Conservation (phyloP, 2,329 filamentous ascomycete species). For the Fusarium pininemorale region DNA sequence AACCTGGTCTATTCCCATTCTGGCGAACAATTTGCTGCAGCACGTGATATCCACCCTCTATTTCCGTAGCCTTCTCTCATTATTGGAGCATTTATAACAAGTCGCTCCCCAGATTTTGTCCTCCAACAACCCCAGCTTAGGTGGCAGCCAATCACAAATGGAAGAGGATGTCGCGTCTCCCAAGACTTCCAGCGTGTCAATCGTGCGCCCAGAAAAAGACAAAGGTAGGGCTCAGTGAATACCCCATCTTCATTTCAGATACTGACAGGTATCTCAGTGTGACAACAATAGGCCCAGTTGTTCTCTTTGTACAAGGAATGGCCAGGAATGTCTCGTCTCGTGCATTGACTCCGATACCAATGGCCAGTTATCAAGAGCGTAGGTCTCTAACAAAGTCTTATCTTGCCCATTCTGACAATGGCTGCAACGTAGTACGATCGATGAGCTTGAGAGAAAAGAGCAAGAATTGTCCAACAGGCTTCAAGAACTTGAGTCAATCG, state of each 20-base stretch:
- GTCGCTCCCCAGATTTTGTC: background rate
- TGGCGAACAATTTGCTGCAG: background rate
- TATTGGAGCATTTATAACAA: background rate
- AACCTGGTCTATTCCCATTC: background rate
- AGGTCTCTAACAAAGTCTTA: rapidly evolving
- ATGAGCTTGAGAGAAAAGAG: conserved; percentile 17
- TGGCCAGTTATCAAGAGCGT: conserved; percentile 4
- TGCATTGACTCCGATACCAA: background rate
- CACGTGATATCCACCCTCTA: background rate
- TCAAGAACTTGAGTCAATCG: background rate
- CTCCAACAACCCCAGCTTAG: no score
- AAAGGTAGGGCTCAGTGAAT: background rate
- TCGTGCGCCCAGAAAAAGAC: conserved; percentile 13
- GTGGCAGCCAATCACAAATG: rapidly evolving
- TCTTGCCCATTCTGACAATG: rapidly evolving
- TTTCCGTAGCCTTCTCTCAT: background rate
- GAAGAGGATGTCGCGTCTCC: background rate
- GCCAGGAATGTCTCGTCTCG: background rate
- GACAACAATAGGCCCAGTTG: conserved; percentile 16
- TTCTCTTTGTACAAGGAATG: background rate
- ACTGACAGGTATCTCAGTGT: background rate
- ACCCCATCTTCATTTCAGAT: no score
- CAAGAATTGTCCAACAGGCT: background rate
- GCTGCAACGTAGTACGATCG: background rate
- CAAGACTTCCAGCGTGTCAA: conserved; percentile 22